phyloP scores from a whole-genome alignment of 306 rosid species.

The Lathyrus oleraceus region DNA sequence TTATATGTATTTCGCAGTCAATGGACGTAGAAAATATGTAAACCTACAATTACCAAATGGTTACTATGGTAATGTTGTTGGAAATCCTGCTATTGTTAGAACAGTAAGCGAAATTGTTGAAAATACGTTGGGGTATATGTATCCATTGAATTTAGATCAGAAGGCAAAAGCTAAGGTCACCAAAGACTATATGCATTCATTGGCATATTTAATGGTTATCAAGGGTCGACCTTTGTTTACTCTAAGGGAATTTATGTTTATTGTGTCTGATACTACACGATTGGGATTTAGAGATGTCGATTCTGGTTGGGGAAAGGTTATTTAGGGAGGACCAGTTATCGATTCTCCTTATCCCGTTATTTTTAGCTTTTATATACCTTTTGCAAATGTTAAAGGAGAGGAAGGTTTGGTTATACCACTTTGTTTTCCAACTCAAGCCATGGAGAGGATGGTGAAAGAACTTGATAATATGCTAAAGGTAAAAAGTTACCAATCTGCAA shows the following conservation, averaged over 20 bases:
- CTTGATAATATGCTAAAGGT: neutral
- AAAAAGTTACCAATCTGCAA: neutral
- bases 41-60: slow-evolving; percentile 50
- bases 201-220: neutral
- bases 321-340: neutral
- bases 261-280: neutral
- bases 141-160: neutral
- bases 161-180: slow-evolving; percentile 47
- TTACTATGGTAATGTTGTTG: slow-evolving; percentile 61
- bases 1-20: neutral
- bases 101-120: slow-evolving; percentile 40
- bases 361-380: neutral
- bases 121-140: slow-evolving; percentile 47
- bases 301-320: neutral
- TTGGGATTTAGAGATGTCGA: neutral
- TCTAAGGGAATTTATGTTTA: accelerated
- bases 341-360: neutral
- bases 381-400: neutral
- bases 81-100: slow-evolving; percentile 40
- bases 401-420: neutral
- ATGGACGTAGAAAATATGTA: slow-evolving; percentile 37
- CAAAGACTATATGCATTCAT: slow-evolving; percentile 45
- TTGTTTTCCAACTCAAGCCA: neutral
- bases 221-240: neutral
- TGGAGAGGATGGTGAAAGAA: neutral